A percentile compares a stretch with the other conserved stretches of the same genome.
These are phyloP conservation scores for Phytophthora agathidicida DNA, from an alignment of 352 stramenopile species.

Conservation along the genomic window DNA sequence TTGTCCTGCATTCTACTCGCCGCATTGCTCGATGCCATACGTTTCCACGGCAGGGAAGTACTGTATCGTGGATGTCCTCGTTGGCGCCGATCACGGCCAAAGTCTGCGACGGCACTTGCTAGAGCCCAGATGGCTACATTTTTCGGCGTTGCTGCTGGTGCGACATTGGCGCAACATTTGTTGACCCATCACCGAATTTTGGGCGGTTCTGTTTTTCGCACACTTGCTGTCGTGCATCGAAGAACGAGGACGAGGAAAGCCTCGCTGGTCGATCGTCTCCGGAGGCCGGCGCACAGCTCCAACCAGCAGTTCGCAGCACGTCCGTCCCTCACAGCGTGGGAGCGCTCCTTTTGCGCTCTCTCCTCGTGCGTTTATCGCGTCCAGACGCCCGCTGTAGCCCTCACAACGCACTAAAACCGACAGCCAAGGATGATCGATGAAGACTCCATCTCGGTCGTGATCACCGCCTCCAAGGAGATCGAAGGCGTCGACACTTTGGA, in stretches of 20 bases:
- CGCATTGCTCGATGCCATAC: too few relatives aligned
- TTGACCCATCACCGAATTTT: constrained; percentile 18
- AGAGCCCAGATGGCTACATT: constrained; percentile 2
- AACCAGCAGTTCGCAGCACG: constrained; percentile 8
- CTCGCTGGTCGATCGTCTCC: constrained; percentile 23
- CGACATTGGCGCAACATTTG: constrained; percentile 20
- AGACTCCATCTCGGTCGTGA: constrained; percentile 68
- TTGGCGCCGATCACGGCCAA: too few relatives aligned
- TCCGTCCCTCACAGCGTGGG: neutral
- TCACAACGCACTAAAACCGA: neutral
- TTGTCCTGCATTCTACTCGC: too few relatives aligned
- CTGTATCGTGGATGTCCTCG: too few relatives aligned
- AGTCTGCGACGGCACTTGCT: too few relatives aligned
- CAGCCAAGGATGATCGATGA: constrained; percentile 58
- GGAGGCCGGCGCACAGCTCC: constrained; percentile 16
- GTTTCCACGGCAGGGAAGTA: too few relatives aligned
- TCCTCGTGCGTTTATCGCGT: neutral
- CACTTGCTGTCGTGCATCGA: constrained; percentile 30
- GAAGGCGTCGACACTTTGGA: constrained; percentile 31
- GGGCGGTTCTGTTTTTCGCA: constrained; percentile 43
- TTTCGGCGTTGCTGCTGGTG: neutral
- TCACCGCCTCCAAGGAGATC: constrained; percentile 66
- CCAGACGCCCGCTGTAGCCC: neutral
- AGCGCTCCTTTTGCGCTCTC: neutral
- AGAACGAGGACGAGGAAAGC: constrained; percentile 36